Percentiles rank a stretch among this genome's conserved stretches.
phyloP scores from a whole-genome alignment of 2,329 filamentous ascomycete genomes.

The Aspergillus unguis region DNA sequence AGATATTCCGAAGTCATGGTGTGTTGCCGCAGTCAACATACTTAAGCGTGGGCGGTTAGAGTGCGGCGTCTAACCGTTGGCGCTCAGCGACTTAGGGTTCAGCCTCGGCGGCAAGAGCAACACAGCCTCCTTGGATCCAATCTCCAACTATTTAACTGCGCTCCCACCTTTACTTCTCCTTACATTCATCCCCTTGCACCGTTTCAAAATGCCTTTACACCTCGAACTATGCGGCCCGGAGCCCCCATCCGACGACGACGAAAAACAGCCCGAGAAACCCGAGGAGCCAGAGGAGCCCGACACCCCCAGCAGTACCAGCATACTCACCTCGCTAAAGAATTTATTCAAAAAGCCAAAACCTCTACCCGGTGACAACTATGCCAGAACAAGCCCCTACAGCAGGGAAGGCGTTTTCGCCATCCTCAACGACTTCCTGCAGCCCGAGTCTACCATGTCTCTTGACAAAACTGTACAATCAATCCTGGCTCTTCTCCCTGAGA shows the following conservation, averaged over 20 bases:
- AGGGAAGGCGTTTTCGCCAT: neutral
- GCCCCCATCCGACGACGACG: too few relatives aligned
- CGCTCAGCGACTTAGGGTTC: neutral
- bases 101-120: neutral
- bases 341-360: neutral
- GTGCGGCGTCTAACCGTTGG: neutral
- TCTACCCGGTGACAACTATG: neutral
- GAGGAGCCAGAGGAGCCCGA: neutral
- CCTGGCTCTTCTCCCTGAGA: neutral
- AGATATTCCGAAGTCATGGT: neutral
- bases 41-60: neutral
- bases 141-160: too few relatives aligned
- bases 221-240: too few relatives aligned
- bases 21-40: neutral
- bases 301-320: neutral
- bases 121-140: neutral
- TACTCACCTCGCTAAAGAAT: neutral
- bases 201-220: too few relatives aligned
- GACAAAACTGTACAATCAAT: neutral
- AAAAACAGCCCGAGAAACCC: neutral
- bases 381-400: neutral
- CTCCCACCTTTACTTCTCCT: too few relatives aligned
- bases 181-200: too few relatives aligned
- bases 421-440: neutral
- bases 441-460: neutral